phyloP scores from a whole-genome alignment of 2,329 filamentous ascomycete species.

The Ceratocystis alfenasii region DNA sequence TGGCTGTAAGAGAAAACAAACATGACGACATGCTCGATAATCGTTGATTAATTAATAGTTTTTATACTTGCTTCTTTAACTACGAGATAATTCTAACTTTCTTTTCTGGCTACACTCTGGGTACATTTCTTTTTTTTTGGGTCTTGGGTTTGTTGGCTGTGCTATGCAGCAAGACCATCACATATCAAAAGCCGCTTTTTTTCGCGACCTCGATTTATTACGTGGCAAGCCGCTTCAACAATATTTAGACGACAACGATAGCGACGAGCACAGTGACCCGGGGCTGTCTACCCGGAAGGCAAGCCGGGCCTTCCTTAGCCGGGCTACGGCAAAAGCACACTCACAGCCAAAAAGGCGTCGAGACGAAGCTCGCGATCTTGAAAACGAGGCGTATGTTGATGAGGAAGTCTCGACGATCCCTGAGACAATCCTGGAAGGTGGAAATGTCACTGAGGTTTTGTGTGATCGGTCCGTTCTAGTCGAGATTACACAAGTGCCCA shows the following conservation, averaged over 20 bases:
- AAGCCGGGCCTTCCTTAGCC: conserved; percentile 7
- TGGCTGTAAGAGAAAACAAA: background rate
- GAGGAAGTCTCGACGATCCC: background rate
- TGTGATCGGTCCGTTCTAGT: background rate
- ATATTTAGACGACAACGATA: background rate
- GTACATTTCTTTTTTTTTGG: background rate
- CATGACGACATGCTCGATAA: background rate
- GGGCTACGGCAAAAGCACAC: background rate
- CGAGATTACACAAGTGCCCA: background rate
- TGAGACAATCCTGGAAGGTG: background rate
- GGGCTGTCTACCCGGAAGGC: background rate
- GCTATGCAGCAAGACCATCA: background rate
- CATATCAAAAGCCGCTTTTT: conserved; percentile 9
- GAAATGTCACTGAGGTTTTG: background rate
- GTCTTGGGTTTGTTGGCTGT: background rate
- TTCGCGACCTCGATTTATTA: conserved; percentile 8
- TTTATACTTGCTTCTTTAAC: background rate
- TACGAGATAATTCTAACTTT: background rate
- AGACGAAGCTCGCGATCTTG: background rate
- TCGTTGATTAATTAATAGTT: background rate
- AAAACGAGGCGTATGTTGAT: background rate
- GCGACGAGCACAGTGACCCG: conserved; percentile 11
- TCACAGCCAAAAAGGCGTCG: background rate
- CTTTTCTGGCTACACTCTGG: background rate
- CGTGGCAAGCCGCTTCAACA: background rate